Evolutionary conservation across 495 filamentous ascomycete species (phyloP).

Genomic region (Penicillium argentinense): DNA sequence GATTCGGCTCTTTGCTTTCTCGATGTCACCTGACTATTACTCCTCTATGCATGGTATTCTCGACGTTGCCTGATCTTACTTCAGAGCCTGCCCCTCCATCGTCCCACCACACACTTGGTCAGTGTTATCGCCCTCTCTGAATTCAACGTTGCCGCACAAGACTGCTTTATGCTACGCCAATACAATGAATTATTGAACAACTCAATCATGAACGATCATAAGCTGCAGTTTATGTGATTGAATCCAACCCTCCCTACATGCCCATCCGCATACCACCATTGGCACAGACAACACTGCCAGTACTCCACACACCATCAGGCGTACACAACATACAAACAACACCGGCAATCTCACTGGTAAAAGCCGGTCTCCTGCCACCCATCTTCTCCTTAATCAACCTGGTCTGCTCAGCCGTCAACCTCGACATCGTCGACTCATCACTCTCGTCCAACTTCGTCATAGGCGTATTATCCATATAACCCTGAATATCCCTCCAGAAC

Average conservation of each 20-base stretch:
- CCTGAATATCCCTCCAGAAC: constrained; percentile 56
- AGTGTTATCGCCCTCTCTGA: no score
- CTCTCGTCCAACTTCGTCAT: constrained; percentile 47
- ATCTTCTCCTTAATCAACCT: constrained; percentile 57
- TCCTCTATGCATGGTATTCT: no score
- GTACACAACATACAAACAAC: constrained; percentile 82
- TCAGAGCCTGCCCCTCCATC: no score
- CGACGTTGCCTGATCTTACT: no score
- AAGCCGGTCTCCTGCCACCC: constrained; percentile 67
- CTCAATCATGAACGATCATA: neutral
- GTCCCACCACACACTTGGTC: no score
- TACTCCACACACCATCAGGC: constrained; percentile 73
- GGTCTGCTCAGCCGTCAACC: constrained; percentile 60
- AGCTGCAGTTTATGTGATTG: neutral
- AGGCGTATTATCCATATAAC: constrained; percentile 69
- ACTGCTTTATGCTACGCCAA: no score
- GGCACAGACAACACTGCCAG: constrained; percentile 82
- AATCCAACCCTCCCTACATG: neutral
- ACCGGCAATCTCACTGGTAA: constrained; percentile 76
- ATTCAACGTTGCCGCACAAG: no score
- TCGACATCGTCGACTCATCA: constrained; percentile 42
- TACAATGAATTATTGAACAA: no score
- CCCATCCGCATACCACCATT: constrained; percentile 71
- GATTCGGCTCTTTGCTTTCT: no score
- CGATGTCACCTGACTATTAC: no score